These are phyloP conservation scores for Rhodotorula kratochvilovae DNA, from an alignment of 768 basidiomycete species.

Conservation along the genomic window DNA sequence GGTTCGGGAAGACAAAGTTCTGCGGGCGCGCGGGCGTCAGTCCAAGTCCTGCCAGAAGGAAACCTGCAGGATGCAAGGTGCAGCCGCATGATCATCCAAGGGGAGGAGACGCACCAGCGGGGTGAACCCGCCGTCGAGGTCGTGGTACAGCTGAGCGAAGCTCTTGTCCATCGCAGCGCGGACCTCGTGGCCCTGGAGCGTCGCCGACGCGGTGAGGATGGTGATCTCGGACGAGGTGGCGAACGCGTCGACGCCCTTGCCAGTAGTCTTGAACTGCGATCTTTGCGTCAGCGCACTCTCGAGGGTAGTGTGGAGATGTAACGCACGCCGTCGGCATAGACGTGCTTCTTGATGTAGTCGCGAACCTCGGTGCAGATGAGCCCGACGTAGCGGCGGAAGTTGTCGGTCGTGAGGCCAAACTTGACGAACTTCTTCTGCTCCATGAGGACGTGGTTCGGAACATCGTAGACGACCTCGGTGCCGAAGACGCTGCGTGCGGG, in stretches of 20 bases:
- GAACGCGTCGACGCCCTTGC: constrained; percentile 58
- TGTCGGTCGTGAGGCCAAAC: constrained; percentile 84
- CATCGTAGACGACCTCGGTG: constrained; percentile 94
- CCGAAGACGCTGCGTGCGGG: constrained; percentile 74
- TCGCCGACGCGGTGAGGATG: constrained; percentile 87
- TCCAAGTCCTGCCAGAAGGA: too few species aligned
- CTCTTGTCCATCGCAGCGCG: constrained; percentile 69
- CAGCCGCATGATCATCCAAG: too few species aligned
- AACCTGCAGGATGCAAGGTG: too few species aligned
- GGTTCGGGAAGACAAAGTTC: constrained; percentile 89
- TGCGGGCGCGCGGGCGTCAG: not conserved
- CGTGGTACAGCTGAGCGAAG: constrained; percentile 77
- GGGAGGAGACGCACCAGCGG: constrained; percentile 60
- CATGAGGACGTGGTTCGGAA: constrained; percentile 94
- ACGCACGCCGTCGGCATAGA: constrained; percentile 32
- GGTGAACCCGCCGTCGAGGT: constrained; percentile 92
- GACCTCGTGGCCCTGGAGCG: constrained; percentile 89
- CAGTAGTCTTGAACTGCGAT: constrained; percentile 4
- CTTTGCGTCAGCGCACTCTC: accelerated
- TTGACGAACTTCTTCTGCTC: constrained; percentile 99
- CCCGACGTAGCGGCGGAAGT: constrained; percentile 72
- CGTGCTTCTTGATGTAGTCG: constrained; percentile 28
- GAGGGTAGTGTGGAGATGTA: not conserved
- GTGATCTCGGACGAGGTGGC: constrained; percentile 78
- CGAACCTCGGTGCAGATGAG: constrained; percentile 40